phyloP scores from a whole-genome alignment of 352 stramenopile genomes.

The Thraustochytrium sp. region DNA sequence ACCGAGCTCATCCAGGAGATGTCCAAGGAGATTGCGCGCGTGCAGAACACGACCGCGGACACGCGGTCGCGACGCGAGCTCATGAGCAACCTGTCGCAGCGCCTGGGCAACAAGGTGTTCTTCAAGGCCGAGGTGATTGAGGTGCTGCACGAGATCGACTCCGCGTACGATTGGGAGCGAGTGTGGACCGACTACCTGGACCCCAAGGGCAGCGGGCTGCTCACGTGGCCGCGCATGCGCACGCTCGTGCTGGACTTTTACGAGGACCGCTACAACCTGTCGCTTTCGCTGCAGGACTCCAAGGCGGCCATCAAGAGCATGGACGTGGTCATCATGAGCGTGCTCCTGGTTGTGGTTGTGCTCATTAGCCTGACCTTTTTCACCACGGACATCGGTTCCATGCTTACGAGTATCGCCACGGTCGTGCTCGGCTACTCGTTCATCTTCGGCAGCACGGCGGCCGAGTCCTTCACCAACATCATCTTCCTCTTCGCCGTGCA shows the following conservation, averaged over 20 bases:
- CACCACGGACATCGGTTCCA: not conserved
- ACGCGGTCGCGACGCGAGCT: not conserved
- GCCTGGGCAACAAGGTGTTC: conserved; percentile 24
- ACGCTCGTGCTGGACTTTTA: not conserved
- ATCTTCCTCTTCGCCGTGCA: conserved; percentile 38
- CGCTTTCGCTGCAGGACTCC: conserved; percentile 19
- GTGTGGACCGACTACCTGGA: not conserved
- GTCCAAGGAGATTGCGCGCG: not conserved
- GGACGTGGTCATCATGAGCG: not conserved
- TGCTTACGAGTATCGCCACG: not conserved
- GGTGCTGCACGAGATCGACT: not conserved
- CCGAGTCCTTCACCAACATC: conserved; percentile 33
- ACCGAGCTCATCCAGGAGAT: not conserved
- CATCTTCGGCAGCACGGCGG: conserved; percentile 42
- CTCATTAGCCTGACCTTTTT: conserved; percentile 29
- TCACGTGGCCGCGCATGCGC: not conserved
- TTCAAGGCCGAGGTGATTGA: conserved; percentile 7
- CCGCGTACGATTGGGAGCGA: not conserved
- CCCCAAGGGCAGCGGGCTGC: not conserved
- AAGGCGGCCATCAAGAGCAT: conserved; percentile 10
- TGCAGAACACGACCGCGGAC: not conserved
- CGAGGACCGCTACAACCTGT: not conserved
- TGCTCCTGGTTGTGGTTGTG: not conserved
- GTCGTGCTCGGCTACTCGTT: conserved; percentile 11
- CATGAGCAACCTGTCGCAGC: not conserved